These are phyloP conservation scores for Botrytis aclada DNA, from an alignment of 2,329 filamentous ascomycete genomes.

Conservation along the genomic window DNA sequence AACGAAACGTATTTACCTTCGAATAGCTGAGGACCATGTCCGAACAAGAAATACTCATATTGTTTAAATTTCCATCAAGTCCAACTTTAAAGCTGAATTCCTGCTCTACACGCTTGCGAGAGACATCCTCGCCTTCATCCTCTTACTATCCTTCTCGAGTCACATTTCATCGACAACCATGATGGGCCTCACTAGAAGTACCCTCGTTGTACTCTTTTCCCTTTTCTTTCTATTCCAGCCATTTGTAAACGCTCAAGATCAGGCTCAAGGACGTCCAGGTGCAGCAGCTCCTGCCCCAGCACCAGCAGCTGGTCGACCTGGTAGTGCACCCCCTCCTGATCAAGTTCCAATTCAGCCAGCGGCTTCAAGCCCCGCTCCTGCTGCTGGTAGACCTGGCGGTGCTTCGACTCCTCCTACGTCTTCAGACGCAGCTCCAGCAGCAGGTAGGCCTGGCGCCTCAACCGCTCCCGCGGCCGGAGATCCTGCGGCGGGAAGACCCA, in stretches of 20 bases:
- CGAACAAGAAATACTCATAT: not conserved
- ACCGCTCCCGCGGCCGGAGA: not conserved
- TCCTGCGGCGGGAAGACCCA: not conserved
- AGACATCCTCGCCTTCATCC: not conserved
- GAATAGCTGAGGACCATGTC: not conserved
- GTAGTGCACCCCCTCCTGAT: not conserved
- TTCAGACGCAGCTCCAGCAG: not conserved
- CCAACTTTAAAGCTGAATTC: not conserved
- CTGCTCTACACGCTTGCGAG: conserved; percentile 6
- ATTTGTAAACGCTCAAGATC: conserved; percentile 8
- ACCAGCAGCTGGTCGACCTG: conserved; percentile 3
- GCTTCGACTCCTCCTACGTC: not conserved
- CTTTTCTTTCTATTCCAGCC: not conserved
- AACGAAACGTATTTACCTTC: not conserved
- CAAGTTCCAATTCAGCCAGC: not conserved
- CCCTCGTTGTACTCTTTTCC: not conserved
- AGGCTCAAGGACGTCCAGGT: conserved; percentile 8
- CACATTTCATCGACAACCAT: not conserved
- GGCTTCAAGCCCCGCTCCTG: not conserved
- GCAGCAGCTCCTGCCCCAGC: not conserved
- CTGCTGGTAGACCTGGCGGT: not conserved
- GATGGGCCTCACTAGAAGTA: conserved; percentile 14
- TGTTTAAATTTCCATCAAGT: not conserved
- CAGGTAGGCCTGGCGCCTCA: not conserved
- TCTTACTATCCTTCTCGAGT: not conserved